Evolutionary conservation across 345 rosid genomes (phyloP), one percentile per base, ranked within the genome.

Genomic region (Syzygium grande): DNA sequence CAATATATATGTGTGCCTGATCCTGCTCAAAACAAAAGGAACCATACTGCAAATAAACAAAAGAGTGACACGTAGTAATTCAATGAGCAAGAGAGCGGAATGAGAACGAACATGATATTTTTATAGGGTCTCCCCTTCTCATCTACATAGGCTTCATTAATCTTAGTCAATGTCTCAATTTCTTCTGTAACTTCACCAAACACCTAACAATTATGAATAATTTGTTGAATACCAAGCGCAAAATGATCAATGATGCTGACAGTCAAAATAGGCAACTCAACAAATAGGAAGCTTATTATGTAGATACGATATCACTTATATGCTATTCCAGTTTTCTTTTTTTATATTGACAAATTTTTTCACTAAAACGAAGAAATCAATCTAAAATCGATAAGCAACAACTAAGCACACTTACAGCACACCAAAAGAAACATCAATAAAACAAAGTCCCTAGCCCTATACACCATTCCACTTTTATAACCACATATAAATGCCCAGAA

Each of bases 101-200:
- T 65, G 38, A 86, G 85, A 86, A 85, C 65, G 29, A 87, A 93
- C 98, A 97, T 89, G 68, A 98, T 95, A 91, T 96, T 96, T 87
- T 94, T 98, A 84, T 86, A 94, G 23, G 98, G 99, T 73, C 96
- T 93, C 88, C 92, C 93, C 89, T 96, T 94, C 30, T 93, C 95
- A 92, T 98, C 99, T 58, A 96, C 96, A 88, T 91, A 96, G 90
- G 98, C 95, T 94, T 96, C 99, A 90, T 96, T 98, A 85, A 97
- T 96, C 90, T 98, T 93, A 55, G 92, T 90, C 90, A 98, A 88
- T 77, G 99, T 94, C 77, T 96, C 99, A 87, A 95, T 86, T 30
- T 98, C 99, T 93, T 96, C 99, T 6, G 96, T 97, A 90, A 96
- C 91, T 94, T 96, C 98, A 65, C 98, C 98, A 92, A 98, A 98